Evolutionary conservation across 441 rosid species (phyloP), one percentile per base, ranked within the genome.

Genomic region (Sinapis alba): DNA sequence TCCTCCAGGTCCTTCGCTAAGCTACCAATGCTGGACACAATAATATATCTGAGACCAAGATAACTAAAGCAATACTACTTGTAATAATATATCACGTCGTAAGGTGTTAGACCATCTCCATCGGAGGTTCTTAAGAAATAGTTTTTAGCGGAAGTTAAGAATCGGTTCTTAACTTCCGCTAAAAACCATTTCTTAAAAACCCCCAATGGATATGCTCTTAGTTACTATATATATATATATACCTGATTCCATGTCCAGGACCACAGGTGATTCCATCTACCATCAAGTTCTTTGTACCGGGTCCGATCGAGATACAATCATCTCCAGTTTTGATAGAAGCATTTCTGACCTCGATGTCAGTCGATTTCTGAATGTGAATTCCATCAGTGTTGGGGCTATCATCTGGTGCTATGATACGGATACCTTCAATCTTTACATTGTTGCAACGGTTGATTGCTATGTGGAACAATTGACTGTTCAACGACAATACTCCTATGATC

Each of bases 361-460:
- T 78, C 0, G 89, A 86, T 28, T 41, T 18, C 3, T 83, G 82
- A 26, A 86, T 69, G 56, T 83, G 89, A 41, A 86, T 77, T 0
- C 89, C 87, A 9, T 86, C 87, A 0, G 87, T 83, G 67, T 86
- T 86, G 3, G 89, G 86, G 27, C 89, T 83, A 0, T 81, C 3
- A 0, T 62, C 81, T 0, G 85, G 26, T 1, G 86, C 86, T n/a
- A 81, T 81, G 65, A 80, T 66, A 12, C 58, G 64, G 30, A 83
- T 71, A 7, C 80, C 83, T 71, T 81, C 84, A 1, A 86, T 59
- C 6, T 68, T 68, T 47, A 84, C 68, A 57, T 84, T 80, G 26
- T 60, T 73, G 27, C 89, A 83, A 16, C 81, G 54, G 59, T 81
- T 81, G 50, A 81, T 73, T n/a, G 63, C 87, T 62, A 86, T 69